Evolutionary conservation across 768 basidiomycete genomes (phyloP).

Genomic region (Lactifluus piperatus): DNA sequence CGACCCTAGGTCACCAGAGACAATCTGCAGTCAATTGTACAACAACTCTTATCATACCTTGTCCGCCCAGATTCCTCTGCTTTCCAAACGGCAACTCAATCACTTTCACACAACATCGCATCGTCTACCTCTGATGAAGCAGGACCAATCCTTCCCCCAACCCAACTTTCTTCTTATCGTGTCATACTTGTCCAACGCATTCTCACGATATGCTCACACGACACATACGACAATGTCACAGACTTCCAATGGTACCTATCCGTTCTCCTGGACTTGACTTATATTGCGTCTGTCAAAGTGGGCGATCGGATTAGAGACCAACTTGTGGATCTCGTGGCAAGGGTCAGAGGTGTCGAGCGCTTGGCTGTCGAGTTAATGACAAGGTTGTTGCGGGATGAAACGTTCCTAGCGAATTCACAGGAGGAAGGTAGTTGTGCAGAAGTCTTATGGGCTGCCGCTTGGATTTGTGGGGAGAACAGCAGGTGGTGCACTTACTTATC

Average conservation of each 20-base stretch:
- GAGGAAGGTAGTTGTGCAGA: constrained; percentile 74
- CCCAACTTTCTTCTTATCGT: constrained; percentile 78
- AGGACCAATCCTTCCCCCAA: constrained; percentile 39
- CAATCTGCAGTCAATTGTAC: constrained; percentile 84
- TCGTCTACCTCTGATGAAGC: constrained; percentile 31
- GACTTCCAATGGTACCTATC: constrained; percentile 99
- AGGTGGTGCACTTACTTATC: constrained; percentile 36
- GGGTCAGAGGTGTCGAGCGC: constrained; percentile 65
- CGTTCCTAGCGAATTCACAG: constrained; percentile 54
- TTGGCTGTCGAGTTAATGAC: constrained; percentile 83
- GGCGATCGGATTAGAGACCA: constrained; percentile 74
- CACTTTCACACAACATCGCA: constrained; percentile 44
- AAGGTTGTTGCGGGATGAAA: constrained; percentile 70
- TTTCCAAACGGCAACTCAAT: constrained; percentile 48
- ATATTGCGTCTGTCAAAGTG: constrained; percentile 74
- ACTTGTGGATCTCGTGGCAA: constrained; percentile 76
- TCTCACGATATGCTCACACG: constrained; percentile 76
- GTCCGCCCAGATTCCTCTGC: constrained; percentile 46
- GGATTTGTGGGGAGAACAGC: constrained; percentile 94
- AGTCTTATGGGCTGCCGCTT: constrained; percentile 89
- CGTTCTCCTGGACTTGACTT: constrained; percentile 84
- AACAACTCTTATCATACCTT: constrained; percentile 83
- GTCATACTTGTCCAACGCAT: constrained; percentile 74
- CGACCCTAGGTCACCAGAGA: constrained; percentile 61
- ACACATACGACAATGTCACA: constrained; percentile 75